Conservation (phyloP, 192 early-diverging fungal genomes). For the Backusella morwellensis region DNA sequence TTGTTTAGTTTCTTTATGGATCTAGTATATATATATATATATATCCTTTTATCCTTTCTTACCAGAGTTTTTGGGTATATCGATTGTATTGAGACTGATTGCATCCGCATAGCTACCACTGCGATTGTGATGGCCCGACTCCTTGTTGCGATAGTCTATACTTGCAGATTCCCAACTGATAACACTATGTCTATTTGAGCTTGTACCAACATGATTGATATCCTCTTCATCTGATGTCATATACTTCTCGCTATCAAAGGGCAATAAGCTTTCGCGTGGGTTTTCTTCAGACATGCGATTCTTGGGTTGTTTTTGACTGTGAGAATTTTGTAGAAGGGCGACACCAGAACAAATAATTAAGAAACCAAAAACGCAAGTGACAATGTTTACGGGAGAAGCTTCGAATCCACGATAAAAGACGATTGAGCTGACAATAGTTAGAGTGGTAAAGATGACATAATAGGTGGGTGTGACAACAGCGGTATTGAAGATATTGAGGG, state of each 20-base stretch:
- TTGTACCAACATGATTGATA: not conserved
- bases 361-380: constrained; percentile 83
- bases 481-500: constrained; percentile 88
- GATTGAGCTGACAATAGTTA: constrained; percentile 88
- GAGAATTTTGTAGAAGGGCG: constrained; percentile 61
- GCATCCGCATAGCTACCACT: not conserved
- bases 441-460: constrained; percentile 94
- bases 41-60: not conserved
- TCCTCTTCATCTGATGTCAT: constrained; percentile 16
- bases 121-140: not conserved
- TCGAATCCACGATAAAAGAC: constrained; percentile 85
- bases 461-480: constrained; percentile 88
- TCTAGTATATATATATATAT: not conserved
- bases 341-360: constrained; percentile 90
- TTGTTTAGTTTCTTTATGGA: not conserved
- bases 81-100: constrained; percentile 3
- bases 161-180: not conserved
- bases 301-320: constrained; percentile 2
- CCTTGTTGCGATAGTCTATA: not conserved
- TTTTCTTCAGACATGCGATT: not conserved
- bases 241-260: constrained; percentile 15
- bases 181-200: not conserved
- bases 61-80: constrained; percentile 3
- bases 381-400: constrained; percentile 67
- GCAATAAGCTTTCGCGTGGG: constrained; percentile 6